Conservation (phyloP, 2,329 filamentous ascomycete genomes). For the Stylonectria norvegica region DNA sequence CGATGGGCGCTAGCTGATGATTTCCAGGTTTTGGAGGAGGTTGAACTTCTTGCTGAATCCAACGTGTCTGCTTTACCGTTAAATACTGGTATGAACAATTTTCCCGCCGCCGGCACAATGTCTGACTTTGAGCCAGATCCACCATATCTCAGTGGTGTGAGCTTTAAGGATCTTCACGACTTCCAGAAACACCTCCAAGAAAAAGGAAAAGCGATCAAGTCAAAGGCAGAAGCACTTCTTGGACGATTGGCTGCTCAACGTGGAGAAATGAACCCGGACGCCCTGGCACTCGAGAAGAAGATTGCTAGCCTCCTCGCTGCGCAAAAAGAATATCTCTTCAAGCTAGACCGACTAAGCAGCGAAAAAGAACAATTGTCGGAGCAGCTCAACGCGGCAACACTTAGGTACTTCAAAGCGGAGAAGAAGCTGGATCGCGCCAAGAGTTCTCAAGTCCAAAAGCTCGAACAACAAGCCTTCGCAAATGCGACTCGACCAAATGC, state of each 20-base stretch:
- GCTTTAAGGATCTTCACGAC: slow-evolving; percentile 61
- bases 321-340: slow-evolving; percentile 77
- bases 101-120: not conserved
- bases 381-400: slow-evolving; percentile 80
- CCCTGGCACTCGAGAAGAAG: slow-evolving; percentile 69
- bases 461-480: slow-evolving; percentile 84
- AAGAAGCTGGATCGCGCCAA: slow-evolving; percentile 88
- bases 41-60: slow-evolving; percentile 56
- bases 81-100: slow-evolving; percentile 27
- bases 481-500: slow-evolving; percentile 54
- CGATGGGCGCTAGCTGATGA: no score
- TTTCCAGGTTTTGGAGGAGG: slow-evolving; percentile 58
- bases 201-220: slow-evolving; percentile 72
- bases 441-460: slow-evolving; percentile 83
- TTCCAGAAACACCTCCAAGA: slow-evolving; percentile 80
- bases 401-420: slow-evolving; percentile 92
- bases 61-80: slow-evolving; percentile 31
- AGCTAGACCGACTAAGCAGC: slow-evolving; percentile 68
- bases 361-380: slow-evolving; percentile 86
- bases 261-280: slow-evolving; percentile 60
- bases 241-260: slow-evolving; percentile 49
- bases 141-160: slow-evolving; percentile 55
- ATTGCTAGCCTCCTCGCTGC: slow-evolving; percentile 71
- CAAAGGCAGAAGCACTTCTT: slow-evolving; percentile 69
- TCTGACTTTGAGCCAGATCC: slow-evolving; percentile 41